Conservation (phyloP, 768 basidiomycete genomes). For the Collybia mongolica region DNA sequence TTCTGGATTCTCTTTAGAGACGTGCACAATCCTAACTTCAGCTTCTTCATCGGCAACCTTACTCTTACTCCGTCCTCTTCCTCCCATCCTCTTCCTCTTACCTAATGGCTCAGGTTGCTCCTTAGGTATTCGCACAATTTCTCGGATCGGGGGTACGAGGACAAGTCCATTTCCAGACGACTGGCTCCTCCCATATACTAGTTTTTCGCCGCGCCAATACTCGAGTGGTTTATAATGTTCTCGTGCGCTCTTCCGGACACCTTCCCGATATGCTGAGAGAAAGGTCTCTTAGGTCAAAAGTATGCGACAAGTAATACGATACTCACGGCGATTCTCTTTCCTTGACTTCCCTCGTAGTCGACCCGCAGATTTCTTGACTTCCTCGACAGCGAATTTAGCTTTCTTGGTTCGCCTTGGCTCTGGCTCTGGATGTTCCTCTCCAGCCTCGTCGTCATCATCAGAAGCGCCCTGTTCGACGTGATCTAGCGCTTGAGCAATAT, state of each 20-base stretch:
- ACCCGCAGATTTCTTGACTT: constrained; percentile 15
- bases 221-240: constrained; percentile 73
- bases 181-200: constrained; percentile 67
- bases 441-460: constrained; percentile 30
- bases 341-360: constrained; percentile 26
- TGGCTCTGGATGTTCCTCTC: constrained; percentile 26
- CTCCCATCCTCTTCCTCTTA: constrained; percentile 32
- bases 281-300: neutral
- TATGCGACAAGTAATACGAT: neutral
- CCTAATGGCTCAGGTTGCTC: constrained; percentile 31
- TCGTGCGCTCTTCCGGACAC: constrained; percentile 71
- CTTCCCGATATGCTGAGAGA: constrained; percentile 37
- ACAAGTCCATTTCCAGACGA: constrained; percentile 38
- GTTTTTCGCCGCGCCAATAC: constrained; percentile 91
- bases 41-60: constrained; percentile 46
- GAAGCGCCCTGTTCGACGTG: constrained; percentile 30
- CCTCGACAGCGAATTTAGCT: constrained; percentile 21
- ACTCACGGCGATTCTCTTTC: constrained; percentile 42
- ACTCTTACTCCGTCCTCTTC: constrained; percentile 57
- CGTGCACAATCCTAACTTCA: constrained; percentile 15
- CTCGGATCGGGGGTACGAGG: constrained; percentile 63
- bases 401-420: constrained; percentile 34
- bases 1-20: constrained; percentile 45
- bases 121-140: constrained; percentile 52
- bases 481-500: constrained; percentile 39